Evolutionary conservation across 2,329 filamentous ascomycete species (phyloP).

Genomic region (Verticillium nubilum): DNA sequence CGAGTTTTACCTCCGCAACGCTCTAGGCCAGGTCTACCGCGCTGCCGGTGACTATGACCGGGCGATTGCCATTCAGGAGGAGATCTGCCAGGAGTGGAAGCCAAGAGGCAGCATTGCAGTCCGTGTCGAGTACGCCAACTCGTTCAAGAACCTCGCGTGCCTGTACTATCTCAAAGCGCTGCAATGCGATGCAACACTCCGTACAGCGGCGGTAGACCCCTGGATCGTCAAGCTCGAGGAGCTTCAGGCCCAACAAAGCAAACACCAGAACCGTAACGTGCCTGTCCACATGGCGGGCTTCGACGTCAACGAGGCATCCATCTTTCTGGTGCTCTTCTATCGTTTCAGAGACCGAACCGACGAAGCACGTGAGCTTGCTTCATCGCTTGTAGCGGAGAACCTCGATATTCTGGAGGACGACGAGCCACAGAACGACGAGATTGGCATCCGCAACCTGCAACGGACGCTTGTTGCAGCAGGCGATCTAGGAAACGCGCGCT

Average conservation of each 20-base stretch:
- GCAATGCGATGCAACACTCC: conserved; percentile 3
- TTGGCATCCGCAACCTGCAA: conserved; percentile 34
- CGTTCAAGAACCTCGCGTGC: conserved; percentile 31
- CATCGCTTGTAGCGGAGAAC: conserved; percentile 28
- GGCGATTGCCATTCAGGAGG: conserved; percentile 28
- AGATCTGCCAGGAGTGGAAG: conserved; percentile 30
- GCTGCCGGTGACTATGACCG: conserved; percentile 27
- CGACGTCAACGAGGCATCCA: conserved; percentile 33
- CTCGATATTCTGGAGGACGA: conserved; percentile 32
- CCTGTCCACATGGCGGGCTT: conserved; percentile 33
- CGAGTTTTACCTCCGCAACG: conserved; percentile 30
- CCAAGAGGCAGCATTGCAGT: conserved; percentile 32
- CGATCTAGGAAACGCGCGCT: conserved; percentile 28
- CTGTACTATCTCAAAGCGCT: conserved; percentile 22
- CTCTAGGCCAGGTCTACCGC: conserved; percentile 26
- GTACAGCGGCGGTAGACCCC: conserved; percentile 16
- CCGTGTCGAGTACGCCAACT: conserved; percentile 30
- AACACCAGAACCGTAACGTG: conserved; percentile 32
- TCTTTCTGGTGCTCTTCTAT: conserved; percentile 33
- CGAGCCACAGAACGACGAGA: conserved; percentile 35
- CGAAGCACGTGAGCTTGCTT: conserved; percentile 23
- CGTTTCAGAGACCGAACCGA: conserved; percentile 21
- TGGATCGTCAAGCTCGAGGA: conserved; percentile 30
- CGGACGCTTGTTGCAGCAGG: conserved; percentile 31
- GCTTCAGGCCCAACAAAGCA: conserved; percentile 28